phyloP scores from a whole-genome alignment of 805 yeast species.

The Saccharomycopsis selenospora region DNA sequence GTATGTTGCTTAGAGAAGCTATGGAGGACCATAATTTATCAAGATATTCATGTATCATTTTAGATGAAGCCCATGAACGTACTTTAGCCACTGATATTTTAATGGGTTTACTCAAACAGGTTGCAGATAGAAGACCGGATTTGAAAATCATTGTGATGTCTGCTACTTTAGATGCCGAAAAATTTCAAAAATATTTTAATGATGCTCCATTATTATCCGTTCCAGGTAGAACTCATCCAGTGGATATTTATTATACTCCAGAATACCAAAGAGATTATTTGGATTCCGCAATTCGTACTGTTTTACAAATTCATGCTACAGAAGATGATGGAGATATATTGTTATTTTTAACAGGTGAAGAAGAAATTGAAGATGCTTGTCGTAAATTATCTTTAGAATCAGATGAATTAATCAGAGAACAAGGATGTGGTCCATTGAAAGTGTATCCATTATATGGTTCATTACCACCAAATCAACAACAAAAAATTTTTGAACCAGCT shows the following conservation, averaged over 20 bases:
- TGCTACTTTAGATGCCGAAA: conserved; percentile 95
- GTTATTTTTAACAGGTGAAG: conserved; percentile 90
- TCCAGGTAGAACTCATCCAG: conserved; percentile 97
- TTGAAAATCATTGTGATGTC: conserved; percentile 92
- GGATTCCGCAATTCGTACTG: conserved; percentile 93
- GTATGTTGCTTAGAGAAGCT: conserved; percentile 95
- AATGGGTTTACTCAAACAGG: conserved; percentile 89
- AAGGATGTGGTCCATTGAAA: conserved; percentile 78
- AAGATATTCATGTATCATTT: conserved; percentile 79
- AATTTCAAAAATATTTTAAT: conserved; percentile 83
- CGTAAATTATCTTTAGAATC: conserved; percentile 81
- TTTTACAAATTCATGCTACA: conserved; percentile 92
- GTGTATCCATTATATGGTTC: conserved; percentile 97
- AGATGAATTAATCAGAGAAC: conserved; percentile 83
- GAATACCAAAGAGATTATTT: conserved; percentile 92
- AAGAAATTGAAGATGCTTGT: conserved; percentile 96
- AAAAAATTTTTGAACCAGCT: conserved; percentile 87
- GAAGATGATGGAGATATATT: conserved; percentile 90
- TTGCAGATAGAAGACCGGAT: conserved; percentile 73
- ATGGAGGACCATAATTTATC: conserved; percentile 87
- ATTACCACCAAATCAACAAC: conserved; percentile 92
- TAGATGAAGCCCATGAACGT: conserved; percentile 98
- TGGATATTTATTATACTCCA: conserved; percentile 93
- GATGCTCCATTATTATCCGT: conserved; percentile 93
- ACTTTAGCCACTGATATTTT: conserved; percentile 93